These are phyloP conservation scores for Phytophthora agathidicida DNA, from an alignment of 352 stramenopile species.

Conservation along the genomic window DNA sequence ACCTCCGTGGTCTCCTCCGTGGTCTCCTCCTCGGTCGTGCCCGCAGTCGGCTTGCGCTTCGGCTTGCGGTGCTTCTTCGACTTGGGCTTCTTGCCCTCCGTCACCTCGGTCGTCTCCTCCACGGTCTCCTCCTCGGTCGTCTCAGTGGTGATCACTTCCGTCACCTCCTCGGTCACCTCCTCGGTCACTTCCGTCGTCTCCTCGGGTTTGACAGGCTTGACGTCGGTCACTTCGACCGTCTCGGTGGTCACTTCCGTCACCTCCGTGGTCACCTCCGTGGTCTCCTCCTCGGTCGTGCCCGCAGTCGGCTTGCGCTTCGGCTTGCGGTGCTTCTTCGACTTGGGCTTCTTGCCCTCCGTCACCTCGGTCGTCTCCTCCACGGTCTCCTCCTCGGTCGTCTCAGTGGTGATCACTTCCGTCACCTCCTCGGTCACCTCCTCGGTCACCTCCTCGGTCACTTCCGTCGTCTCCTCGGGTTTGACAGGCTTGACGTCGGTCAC, in stretches of 20 bases:
- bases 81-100: slow-evolving; percentile 18
- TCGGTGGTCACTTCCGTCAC: slow-evolving; percentile 5
- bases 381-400: slow-evolving; percentile 9
- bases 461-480: slow-evolving; percentile 5
- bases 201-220: not conserved
- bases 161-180: not conserved
- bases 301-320: slow-evolving; percentile 15
- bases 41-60: slow-evolving; percentile 11
- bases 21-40: slow-evolving; percentile 11
- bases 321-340: slow-evolving; percentile 24
- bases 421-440: not conserved
- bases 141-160: slow-evolving; percentile 3
- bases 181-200: slow-evolving; percentile 1
- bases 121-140: slow-evolving; percentile 3
- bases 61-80: slow-evolving; percentile 18
- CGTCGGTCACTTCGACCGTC: not conserved
- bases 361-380: slow-evolving; percentile 16
- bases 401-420: slow-evolving; percentile 7
- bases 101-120: slow-evolving; percentile 7
- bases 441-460: not conserved
- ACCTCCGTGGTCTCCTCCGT: slow-evolving; percentile 11
- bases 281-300: slow-evolving; percentile 11
- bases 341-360: slow-evolving; percentile 21
- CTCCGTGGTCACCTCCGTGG: slow-evolving; percentile 14
- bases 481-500: not conserved